Base-by-base conservation (phyloP, 176 grass and related monocot species). In the Panicum miliaceum region DNA sequence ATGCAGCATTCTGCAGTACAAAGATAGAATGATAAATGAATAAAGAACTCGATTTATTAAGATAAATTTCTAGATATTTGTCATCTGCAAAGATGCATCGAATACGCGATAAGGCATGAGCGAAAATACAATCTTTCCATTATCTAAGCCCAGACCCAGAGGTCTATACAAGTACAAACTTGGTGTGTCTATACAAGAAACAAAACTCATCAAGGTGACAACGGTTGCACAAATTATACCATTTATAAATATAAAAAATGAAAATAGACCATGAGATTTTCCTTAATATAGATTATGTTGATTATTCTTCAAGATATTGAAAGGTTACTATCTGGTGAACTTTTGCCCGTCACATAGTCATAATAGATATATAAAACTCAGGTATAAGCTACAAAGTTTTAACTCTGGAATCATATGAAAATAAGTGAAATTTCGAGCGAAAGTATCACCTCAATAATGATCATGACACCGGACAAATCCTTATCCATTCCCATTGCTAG, bases 401-500 rank as follows among this genome's bases (percentile, higher is more conserved):
- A 50, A 52, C 8, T 13, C 4, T 52, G 50, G 9, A 27, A 20
- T 52, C 23, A 72, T 12, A 53, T 45, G 4, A 68, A 32, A 71
- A 41, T 32, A 43, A 54, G 13, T 0, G 40, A 42, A 69, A 76
- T 10, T 89, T 77, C 23, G 34, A 34, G 46, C 9, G 10, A 10
- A 87, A 67, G 54, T 53, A 74, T 89, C 60, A 94, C 96, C 93
- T 98, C 32, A 29, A 98, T 67, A 47, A 50, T 85, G 64, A 98
- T 86, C 83, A 95, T 84, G 72, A 95, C 37, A 81, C 96, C 96
- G 27, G 57, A 87, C 62, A 98, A 48, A 90, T 90, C 37, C 36
- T 89, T 90, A 37, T 92, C 77, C 59, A 84, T 93, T 13, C 77
- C 89, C 16, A 90, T 79, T 26, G 68, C 43, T 77, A 98, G 86